Percentiles rank a stretch among this genome's conserved stretches.
Conservation (phyloP, 805 yeast genomes). For the Candida silvatica region DNA sequence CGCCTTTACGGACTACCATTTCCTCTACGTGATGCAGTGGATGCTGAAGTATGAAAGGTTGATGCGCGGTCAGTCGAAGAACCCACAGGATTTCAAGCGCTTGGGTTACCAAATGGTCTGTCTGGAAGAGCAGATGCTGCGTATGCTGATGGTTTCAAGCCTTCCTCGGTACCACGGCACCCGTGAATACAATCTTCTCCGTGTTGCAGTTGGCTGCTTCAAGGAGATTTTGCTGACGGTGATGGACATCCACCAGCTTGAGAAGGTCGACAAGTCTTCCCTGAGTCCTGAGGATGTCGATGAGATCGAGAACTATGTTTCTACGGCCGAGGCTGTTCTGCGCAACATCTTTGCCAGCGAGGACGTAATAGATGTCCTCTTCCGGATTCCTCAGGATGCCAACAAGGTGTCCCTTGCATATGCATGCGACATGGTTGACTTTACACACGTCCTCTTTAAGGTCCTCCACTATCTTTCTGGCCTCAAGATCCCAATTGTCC, state of each 20-base stretch:
- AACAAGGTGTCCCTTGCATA: slow-evolving; percentile 54
- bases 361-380: slow-evolving; percentile 44
- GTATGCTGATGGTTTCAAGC: slow-evolving; percentile 6
- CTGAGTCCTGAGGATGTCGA: slow-evolving; percentile 35
- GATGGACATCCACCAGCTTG: slow-evolving; percentile 25
- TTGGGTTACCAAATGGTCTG: slow-evolving; percentile 11
- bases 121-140: slow-evolving; percentile 5
- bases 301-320: slow-evolving; percentile 26
- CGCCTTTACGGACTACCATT: slow-evolving; percentile 31
- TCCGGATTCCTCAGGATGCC: slow-evolving; percentile 55
- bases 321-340: slow-evolving; percentile 28
- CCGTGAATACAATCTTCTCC: slow-evolving; percentile 51
- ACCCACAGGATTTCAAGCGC: slow-evolving; percentile 24
- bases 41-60: slow-evolving; percentile 58
- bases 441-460: slow-evolving; percentile 56
- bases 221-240: slow-evolving; percentile 47
- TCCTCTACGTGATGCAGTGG: slow-evolving; percentile 63
- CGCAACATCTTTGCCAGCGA: slow-evolving; percentile 65
- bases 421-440: slow-evolving; percentile 51
- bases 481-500: slow-evolving; percentile 29
- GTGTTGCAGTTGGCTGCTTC: slow-evolving; percentile 62
- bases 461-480: slow-evolving; percentile 59
- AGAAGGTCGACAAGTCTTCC: slow-evolving; percentile 32
- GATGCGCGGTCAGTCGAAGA: slow-evolving; percentile 14
- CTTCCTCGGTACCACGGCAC: slow-evolving; percentile 31